phyloP scores from a whole-genome alignment of 805 yeast species.

The Wickerhamomyces rabaulensis region DNA sequence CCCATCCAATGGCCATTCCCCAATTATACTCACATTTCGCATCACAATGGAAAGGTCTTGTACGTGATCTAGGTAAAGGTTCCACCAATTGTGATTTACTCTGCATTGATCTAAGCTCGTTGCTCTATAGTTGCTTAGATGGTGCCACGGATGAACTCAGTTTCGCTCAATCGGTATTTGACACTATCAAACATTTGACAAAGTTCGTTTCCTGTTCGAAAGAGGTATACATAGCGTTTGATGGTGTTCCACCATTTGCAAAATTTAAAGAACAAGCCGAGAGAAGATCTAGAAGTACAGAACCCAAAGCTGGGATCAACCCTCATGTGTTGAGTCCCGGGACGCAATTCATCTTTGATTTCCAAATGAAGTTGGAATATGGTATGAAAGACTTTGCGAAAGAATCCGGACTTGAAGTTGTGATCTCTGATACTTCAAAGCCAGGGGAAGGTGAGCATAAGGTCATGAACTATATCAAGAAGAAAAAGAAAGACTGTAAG shows the following conservation, averaged over 20 bases:
- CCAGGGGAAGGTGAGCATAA: conserved; percentile 99
- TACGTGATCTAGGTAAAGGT: background rate
- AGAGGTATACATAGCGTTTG: conserved; percentile 86
- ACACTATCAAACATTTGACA: conserved; percentile 17
- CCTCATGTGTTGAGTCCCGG: conserved; percentile 92
- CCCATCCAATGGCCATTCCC: background rate
- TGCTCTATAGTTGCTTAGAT: conserved; percentile 84
- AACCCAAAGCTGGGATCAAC: conserved; percentile 51
- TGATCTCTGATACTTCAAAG: conserved; percentile 82
- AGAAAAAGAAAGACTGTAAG: conserved; percentile 64
- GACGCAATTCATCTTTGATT: conserved; percentile 83
- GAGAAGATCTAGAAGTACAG: conserved; percentile 83
- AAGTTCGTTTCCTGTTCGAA: conserved; percentile 55
- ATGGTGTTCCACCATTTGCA: conserved; percentile 96
- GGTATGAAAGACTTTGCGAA: conserved; percentile 72
- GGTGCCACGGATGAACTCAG: conserved; percentile 56
- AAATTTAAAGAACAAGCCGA: conserved; percentile 94
- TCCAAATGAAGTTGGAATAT: conserved; percentile 68
- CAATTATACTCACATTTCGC: background rate
- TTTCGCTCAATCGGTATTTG: conserved; percentile 55
- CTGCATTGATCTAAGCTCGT: conserved; percentile 91
- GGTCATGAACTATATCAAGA: conserved; percentile 80
- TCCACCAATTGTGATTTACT: conserved; percentile 26
- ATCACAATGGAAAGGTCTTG: background rate
- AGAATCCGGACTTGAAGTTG: conserved; percentile 62